Conservation (phyloP, 441 rosid genomes). For the Brassica balearica region DNA sequence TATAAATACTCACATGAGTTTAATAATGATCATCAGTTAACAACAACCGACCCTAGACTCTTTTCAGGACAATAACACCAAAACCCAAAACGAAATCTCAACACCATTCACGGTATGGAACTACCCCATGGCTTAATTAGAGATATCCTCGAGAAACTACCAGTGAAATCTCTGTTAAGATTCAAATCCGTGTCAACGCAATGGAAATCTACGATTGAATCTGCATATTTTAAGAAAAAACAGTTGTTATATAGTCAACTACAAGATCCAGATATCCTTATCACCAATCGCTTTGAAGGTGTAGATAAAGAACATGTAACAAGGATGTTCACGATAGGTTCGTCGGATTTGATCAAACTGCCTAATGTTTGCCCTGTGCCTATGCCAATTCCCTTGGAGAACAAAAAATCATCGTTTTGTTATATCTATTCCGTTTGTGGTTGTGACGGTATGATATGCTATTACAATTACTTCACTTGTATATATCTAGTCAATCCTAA, state of each 20-base stretch:
- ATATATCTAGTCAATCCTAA: constrained; percentile 4
- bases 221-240: background rate
- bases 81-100: background rate
- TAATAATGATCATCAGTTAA: background rate
- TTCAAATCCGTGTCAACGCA: background rate
- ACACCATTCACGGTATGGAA: background rate
- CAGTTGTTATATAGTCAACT: background rate
- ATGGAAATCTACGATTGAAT: background rate
- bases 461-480: background rate
- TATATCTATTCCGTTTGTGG: background rate
- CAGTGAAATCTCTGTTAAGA: background rate
- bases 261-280: background rate
- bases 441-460: constrained; percentile 10
- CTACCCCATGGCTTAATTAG: background rate
- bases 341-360: background rate
- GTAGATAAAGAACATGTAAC: background rate
- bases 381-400: background rate
- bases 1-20: background rate
- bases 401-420: background rate
- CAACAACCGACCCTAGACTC: background rate
- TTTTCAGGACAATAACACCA: background rate
- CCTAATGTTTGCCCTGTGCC: background rate
- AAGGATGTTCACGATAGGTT: background rate
- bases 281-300: background rate
- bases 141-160: background rate